Evolutionary conservation across 352 stramenopile species (phyloP).

Genomic region (Globisporangium cederbergense): DNA sequence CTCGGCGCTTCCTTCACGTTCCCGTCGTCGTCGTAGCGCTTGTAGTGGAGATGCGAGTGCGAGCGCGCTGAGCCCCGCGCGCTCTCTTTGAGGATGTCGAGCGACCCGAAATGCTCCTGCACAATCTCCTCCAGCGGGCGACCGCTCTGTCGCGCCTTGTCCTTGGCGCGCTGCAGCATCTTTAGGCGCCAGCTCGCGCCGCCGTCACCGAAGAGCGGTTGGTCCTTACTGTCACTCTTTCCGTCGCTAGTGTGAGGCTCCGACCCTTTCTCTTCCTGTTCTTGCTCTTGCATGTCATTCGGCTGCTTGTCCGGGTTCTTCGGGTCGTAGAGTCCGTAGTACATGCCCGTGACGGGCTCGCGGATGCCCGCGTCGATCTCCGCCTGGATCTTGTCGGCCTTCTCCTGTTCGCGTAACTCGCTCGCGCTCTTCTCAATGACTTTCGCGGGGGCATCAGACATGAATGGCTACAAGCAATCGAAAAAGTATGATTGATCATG

Average conservation of each 20-base stretch:
- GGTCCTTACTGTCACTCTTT: constrained; percentile 11
- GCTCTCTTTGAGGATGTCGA: constrained; percentile 53
- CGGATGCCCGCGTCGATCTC: constrained; percentile 74
- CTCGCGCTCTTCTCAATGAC: constrained; percentile 34
- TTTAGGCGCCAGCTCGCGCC: constrained; percentile 82
- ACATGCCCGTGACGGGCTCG: constrained; percentile 74
- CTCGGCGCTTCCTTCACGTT: background rate
- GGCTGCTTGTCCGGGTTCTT: constrained; percentile 59
- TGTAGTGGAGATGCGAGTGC: constrained; percentile 72
- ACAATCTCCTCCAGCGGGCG: constrained; percentile 61
- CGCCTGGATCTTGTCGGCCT: constrained; percentile 58
- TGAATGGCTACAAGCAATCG: constrained; percentile 36
- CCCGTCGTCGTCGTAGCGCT: constrained; percentile 32
- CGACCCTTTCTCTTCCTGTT: constrained; percentile 14
- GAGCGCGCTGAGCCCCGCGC: constrained; percentile 40
- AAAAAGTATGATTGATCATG: background rate
- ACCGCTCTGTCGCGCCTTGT: constrained; percentile 51
- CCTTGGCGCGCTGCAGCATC: constrained; percentile 73
- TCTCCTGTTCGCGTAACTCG: constrained; percentile 39
- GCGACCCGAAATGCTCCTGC: constrained; percentile 47
- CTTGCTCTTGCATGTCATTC: constrained; percentile 9
- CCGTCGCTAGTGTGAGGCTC: background rate
- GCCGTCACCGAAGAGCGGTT: constrained; percentile 59
- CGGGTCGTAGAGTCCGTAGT: constrained; percentile 77
- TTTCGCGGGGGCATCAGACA: constrained; percentile 20